Conservation (phyloP, 2,329 filamentous ascomycete genomes). For the Elsinoe arachidis region DNA sequence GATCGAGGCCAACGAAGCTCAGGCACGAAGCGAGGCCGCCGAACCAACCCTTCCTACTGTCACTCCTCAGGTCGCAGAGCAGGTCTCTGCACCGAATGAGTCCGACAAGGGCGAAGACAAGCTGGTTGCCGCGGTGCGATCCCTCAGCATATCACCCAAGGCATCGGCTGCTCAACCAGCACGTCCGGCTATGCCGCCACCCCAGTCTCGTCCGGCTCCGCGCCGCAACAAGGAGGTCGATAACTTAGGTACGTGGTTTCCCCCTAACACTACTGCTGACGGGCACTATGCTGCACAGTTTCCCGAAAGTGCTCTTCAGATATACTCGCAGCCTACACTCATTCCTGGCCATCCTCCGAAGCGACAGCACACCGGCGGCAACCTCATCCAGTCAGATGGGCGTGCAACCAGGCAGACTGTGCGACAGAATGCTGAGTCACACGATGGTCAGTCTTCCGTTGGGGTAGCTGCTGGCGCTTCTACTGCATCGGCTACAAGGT, state of each 20-base stretch:
- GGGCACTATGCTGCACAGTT: not conserved
- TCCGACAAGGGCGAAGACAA: too few species aligned
- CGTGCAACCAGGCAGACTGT: not conserved
- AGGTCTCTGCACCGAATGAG: too few species aligned
- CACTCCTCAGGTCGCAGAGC: too few species aligned
- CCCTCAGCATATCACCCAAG: too few species aligned
- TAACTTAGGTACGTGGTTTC: not conserved
- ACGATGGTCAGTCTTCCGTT: not conserved
- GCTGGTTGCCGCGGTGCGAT: too few species aligned
- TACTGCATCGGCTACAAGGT: not conserved
- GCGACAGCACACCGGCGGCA: not conserved
- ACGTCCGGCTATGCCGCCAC: too few species aligned
- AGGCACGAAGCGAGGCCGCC: too few species aligned
- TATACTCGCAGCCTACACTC: not conserved
- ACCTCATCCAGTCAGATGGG: not conserved
- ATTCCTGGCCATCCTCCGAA: not conserved
- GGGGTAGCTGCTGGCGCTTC: not conserved
- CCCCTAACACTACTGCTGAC: not conserved
- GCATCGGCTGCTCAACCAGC: too few species aligned
- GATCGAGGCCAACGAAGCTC: too few species aligned
- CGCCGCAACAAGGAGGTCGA: not conserved
- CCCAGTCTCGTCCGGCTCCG: not conserved
- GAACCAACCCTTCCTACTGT: too few species aligned
- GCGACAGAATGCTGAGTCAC: too few species aligned
- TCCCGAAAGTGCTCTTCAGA: not conserved